Conservation (phyloP, 2,329 filamentous ascomycete species). For the Ceratocystis destructans region DNA sequence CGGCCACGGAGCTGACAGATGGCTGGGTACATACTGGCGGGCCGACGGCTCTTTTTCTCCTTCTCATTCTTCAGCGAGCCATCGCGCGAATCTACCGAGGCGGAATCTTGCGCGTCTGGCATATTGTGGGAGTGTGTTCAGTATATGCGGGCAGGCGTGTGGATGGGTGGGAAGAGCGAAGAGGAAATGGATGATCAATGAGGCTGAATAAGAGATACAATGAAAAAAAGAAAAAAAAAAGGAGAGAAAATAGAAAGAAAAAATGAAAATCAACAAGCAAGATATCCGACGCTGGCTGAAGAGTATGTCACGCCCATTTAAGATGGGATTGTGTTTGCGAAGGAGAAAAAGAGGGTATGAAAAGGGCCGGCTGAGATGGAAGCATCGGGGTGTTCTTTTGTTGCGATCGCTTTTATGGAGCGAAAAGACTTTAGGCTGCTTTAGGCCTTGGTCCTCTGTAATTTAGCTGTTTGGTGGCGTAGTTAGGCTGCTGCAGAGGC, state of each 20-base stretch:
- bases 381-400: background rate
- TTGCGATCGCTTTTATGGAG: too few relatives aligned
- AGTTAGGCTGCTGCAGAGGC: too few relatives aligned
- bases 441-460: too few relatives aligned
- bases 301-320: background rate
- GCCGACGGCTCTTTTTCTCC: constrained; percentile 82
- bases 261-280: background rate
- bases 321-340: background rate
- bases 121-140: constrained; percentile 27
- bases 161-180: background rate
- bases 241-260: background rate
- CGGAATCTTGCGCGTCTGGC: constrained; percentile 30
- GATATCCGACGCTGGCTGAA: background rate
- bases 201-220: background rate
- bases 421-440: too few relatives aligned
- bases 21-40: constrained; percentile 51
- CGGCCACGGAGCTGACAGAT: background rate
- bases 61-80: constrained; percentile 40
- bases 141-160: background rate
- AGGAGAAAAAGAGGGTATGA: background rate
- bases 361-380: background rate
- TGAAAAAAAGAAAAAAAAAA: background rate
- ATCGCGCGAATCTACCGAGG: constrained; percentile 44
- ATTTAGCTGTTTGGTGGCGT: too few relatives aligned
- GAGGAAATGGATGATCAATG: background rate